These are phyloP conservation scores for Rhizopogon vinicolor DNA, from an alignment of 768 basidiomycete species.

Conservation along the genomic window DNA sequence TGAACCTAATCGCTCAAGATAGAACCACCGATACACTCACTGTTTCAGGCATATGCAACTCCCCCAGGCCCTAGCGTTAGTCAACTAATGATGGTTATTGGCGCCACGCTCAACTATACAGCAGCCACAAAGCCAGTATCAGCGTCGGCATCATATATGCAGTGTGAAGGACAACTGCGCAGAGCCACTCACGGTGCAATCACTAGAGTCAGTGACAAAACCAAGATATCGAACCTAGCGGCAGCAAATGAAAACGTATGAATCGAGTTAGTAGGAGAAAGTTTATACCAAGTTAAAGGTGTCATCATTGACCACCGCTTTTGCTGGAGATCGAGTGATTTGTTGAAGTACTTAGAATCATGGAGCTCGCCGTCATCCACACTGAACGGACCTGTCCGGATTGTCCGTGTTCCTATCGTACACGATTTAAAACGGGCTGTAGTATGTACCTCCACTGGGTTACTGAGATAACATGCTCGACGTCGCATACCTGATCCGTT, in stretches of 20 bases:
- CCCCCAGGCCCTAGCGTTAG: not conserved
- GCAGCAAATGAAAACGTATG: not conserved
- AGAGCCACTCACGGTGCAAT: not conserved
- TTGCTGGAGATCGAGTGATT: not conserved
- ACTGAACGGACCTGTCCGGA: too few relatives aligned
- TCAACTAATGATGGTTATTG: not conserved
- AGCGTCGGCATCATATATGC: not conserved
- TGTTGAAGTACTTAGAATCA: too few relatives aligned
- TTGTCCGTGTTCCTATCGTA: too few relatives aligned
- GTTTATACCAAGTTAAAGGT: not conserved
- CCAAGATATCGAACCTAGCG: not conserved
- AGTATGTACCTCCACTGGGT: too few relatives aligned
- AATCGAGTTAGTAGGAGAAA: not conserved
- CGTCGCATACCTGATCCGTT: too few relatives aligned
- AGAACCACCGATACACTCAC: not conserved
- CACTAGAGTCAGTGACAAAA: not conserved
- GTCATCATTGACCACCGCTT: not conserved
- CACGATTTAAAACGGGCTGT: too few relatives aligned
- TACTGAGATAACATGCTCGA: too few relatives aligned
- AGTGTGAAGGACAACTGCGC: not conserved
- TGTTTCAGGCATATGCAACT: not conserved
- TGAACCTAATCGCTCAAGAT: not conserved
- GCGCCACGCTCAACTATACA: not conserved
- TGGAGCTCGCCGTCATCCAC: too few relatives aligned
- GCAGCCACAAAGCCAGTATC: not conserved